Conservation (phyloP, 2,329 filamentous ascomycete genomes). For the Zymoseptoria crescenta region DNA sequence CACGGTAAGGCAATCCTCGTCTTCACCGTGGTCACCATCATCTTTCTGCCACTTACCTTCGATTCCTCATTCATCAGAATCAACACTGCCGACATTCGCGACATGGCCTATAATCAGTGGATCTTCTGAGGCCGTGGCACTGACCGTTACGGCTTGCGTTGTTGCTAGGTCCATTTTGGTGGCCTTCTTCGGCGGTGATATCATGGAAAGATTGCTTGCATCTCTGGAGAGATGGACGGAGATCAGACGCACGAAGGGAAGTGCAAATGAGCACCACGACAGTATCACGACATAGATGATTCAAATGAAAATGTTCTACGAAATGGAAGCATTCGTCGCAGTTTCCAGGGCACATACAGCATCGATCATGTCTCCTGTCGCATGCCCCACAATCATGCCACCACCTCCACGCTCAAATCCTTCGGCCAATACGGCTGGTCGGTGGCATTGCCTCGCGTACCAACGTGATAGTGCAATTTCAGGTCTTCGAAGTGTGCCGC, state of each 20-base stretch:
- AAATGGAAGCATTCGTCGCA: background rate
- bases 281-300: slow-evolving; percentile 4
- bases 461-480: slow-evolving; percentile 40
- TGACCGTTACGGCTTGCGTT: slow-evolving; percentile 32
- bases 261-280: slow-evolving; percentile 10
- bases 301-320: background rate
- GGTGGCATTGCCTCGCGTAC: slow-evolving; percentile 44
- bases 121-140: slow-evolving; percentile 24
- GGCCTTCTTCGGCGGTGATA: slow-evolving; percentile 35
- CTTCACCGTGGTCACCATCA: slow-evolving; percentile 11
- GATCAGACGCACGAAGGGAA: slow-evolving; percentile 4
- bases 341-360: background rate
- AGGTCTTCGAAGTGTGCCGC: slow-evolving; percentile 37
- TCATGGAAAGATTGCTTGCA: slow-evolving; percentile 31
- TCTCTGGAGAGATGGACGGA: slow-evolving; percentile 25
- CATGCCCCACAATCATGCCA: background rate
- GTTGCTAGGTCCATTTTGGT: slow-evolving; percentile 33
- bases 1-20: slow-evolving; percentile 35
- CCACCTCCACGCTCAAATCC: slow-evolving; percentile 15
- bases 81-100: slow-evolving; percentile 4
- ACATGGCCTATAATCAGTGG: background rate
- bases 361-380: background rate
- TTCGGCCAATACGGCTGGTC: slow-evolving; percentile 43
- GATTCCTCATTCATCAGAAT: slow-evolving; percentile 11
- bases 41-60: slow-evolving; percentile 11